Evolutionary conservation across 202 grass and related monocot genomes (phyloP), one percentile per base, ranked within the genome.

Genomic region (Bolboschoenoplectus hybrid): DNA sequence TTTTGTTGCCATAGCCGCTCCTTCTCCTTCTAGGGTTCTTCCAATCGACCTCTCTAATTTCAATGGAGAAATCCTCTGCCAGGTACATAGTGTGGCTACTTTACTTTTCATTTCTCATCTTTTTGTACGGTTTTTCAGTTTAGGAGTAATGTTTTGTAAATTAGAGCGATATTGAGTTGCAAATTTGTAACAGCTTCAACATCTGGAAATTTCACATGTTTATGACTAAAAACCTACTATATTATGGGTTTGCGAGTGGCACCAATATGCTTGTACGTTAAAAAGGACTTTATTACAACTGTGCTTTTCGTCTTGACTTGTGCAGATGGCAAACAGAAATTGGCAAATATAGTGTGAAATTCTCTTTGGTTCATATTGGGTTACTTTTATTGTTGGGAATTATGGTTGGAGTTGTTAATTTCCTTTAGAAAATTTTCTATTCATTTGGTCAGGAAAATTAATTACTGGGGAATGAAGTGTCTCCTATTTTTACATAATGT

Each of bases 1-100:
- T 87, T 99, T 92, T 90, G 93, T 99, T 46, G 97, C 91, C 68
- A 92, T 99, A 87, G 86, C 97, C 12, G 86, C 93, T 8, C 92
- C 90, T 84, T 99, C 90, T 90, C 93, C 90, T 83, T 88, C 90
- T 87, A 92, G 90, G 75, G 93, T 98, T 91, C 80, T 96, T n/a
- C 96, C 91, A 73, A 91, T 97, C 45, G 94, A 94, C 85, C 84
- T 97, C 12, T 85, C 90, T 35, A 94, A 94, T 85, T 94, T 97
- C 86, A 84, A 84, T 81, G 94, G 91, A 87, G 92, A 94, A 89
- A 88, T 94, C 81, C 82, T 94, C 88, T 91, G 90, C 86, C 94
- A 94, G 86, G 94, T 94, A 88, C 20, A 14, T 55, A 71, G 36
- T 39, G 6, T 35, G 0, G 34, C 52, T 40, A 60, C 7, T 58